These are phyloP conservation scores for Botrytis elliptica DNA, from an alignment of 2,329 filamentous ascomycete species.

Conservation along the genomic window DNA sequence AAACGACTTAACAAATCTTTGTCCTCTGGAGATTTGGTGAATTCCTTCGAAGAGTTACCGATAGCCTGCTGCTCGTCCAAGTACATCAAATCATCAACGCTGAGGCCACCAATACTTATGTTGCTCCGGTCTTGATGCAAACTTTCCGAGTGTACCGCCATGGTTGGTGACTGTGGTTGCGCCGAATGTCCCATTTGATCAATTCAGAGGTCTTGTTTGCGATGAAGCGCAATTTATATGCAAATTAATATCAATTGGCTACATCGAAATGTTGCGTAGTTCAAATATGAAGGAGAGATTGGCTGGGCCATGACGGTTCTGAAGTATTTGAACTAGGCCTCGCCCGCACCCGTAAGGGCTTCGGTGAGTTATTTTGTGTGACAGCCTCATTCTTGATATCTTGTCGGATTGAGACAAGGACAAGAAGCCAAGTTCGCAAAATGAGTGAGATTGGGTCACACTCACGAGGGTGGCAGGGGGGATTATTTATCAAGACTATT, in stretches of 20 bases:
- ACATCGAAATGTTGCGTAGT: neutral
- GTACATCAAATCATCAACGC: neutral
- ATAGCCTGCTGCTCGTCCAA: neutral
- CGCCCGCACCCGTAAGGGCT: neutral
- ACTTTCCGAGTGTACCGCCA: neutral
- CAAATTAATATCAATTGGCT: neutral
- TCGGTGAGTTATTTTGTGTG: neutral
- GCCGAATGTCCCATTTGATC: neutral
- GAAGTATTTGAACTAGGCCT: constrained; percentile 1
- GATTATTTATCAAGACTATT: neutral
- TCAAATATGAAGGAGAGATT: neutral
- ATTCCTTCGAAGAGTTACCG: constrained; percentile 5
- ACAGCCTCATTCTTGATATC: neutral
- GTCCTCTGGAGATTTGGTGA: neutral
- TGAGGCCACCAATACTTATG: constrained; percentile 7
- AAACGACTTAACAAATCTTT: constrained; percentile 18
- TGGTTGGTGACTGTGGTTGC: neutral
- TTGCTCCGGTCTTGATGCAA: neutral
- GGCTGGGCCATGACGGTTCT: neutral
- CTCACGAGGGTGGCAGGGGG: neutral
- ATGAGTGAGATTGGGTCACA: neutral
- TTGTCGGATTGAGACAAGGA: neutral
- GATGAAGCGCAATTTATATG: neutral
- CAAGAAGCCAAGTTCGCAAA: neutral
- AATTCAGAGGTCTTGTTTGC: neutral